Evolutionary conservation across 2,329 filamentous ascomycete genomes (phyloP).

Genomic region (Phialophora expanda): DNA sequence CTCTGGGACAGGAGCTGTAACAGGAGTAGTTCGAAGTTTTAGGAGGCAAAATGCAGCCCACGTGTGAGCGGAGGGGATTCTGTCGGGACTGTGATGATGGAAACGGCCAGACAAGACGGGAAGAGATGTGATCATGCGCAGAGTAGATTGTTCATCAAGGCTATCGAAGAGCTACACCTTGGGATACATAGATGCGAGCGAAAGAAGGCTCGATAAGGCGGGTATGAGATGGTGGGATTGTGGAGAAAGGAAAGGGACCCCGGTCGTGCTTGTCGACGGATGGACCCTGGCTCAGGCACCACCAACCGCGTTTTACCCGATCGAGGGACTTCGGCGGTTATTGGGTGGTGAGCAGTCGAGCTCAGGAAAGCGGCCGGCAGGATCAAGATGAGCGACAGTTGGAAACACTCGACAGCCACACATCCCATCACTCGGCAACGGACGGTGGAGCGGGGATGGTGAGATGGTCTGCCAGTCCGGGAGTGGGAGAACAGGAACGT

Average conservation of each 20-base stretch:
- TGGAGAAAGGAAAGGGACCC: slow-evolving; percentile 16
- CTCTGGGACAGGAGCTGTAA: slow-evolving; percentile 35
- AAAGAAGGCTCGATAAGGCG: slow-evolving; percentile 6
- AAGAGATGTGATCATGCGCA: slow-evolving; percentile 18
- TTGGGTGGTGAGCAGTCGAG: slow-evolving; percentile 26
- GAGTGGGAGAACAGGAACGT: slow-evolving; percentile 3
- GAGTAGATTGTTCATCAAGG: background rate
- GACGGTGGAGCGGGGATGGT: background rate
- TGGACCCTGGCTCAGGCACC: slow-evolving; percentile 21
- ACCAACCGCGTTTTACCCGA: slow-evolving; percentile 25
- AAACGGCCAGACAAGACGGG: slow-evolving; percentile 4
- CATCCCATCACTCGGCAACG: background rate
- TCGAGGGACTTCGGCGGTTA: slow-evolving; percentile 27
- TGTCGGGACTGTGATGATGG: background rate
- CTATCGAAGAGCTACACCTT: slow-evolving; percentile 8
- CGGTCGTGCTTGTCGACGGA: slow-evolving; percentile 23
- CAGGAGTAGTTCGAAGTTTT: slow-evolving; percentile 24
- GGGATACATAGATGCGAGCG: background rate
- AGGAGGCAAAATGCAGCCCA: slow-evolving; percentile 5
- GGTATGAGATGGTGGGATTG: slow-evolving; percentile 11
- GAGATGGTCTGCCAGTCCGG: slow-evolving; percentile 9
- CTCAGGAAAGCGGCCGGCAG: slow-evolving; percentile 17
- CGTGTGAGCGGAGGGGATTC: background rate
- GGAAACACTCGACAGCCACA: slow-evolving; percentile 8
- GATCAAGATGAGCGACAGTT: slow-evolving; percentile 10